Conservation (phyloP, 1,284 basidiomycete genomes). For the Coriolopsis trogii region DNA sequence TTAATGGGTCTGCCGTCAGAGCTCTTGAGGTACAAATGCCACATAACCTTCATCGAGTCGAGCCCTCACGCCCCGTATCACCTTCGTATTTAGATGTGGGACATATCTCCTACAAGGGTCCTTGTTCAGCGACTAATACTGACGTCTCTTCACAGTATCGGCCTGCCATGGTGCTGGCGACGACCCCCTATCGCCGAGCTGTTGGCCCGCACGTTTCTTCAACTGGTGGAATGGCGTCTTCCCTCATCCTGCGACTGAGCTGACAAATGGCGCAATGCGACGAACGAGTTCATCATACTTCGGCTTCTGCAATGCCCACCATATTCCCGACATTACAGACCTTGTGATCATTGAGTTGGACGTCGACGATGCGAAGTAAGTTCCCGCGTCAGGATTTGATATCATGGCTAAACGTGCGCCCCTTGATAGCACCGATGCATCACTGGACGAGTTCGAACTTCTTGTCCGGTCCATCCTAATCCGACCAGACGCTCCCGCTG, state of each 20-base stretch:
- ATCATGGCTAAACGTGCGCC: constrained; percentile 4
- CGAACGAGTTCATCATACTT: constrained; percentile 91
- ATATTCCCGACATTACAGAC: constrained; percentile 90
- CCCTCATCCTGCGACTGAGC: constrained; percentile 91
- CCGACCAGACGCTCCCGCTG: constrained; percentile 85
- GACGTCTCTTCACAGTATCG: constrained; percentile 60
- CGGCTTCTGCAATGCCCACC: constrained; percentile 88
- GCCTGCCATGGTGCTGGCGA: constrained; percentile 94
- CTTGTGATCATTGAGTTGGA: constrained; percentile 94
- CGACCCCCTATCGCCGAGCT: constrained; percentile 82
- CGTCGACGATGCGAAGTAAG: constrained; percentile 83
- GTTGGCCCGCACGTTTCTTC: constrained; percentile 92
- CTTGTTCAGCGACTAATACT: not conserved
- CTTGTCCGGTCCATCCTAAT: constrained; percentile 89
- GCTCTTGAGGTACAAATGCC: too few relatives aligned
- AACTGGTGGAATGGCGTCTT: constrained; percentile 95
- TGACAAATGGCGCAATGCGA: constrained; percentile 93
- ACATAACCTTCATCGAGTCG: too few relatives aligned
- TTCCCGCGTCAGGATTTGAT: constrained; percentile 19
- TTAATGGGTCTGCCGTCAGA: too few relatives aligned
- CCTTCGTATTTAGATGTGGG: too few relatives aligned
- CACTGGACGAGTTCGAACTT: constrained; percentile 86
- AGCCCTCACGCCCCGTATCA: too few relatives aligned
- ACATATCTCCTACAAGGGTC: not conserved
- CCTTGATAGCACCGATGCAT: constrained; percentile 62